These are phyloP conservation scores for Gnomoniopsis sp. DNA, from an alignment of 2,329 filamentous ascomycete genomes.

Conservation along the genomic window DNA sequence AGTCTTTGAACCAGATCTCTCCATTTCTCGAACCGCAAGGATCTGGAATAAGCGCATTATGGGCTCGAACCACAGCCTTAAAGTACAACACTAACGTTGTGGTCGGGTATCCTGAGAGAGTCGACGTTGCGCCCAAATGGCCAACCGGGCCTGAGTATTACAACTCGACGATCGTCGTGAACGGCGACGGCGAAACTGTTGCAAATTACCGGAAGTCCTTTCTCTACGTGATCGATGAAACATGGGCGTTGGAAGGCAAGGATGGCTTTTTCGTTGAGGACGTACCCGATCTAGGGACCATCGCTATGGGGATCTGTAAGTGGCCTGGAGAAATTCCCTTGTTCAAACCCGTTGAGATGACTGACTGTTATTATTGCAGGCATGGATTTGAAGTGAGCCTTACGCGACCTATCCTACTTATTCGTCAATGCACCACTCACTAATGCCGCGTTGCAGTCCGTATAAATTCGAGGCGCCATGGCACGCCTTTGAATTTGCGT, in stretches of 20 bases:
- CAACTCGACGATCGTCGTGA: constrained; percentile 52
- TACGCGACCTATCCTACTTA: background rate
- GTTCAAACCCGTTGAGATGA: background rate
- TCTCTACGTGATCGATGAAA: constrained; percentile 58
- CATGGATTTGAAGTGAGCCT: constrained; percentile 52
- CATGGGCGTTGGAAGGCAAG: constrained; percentile 53
- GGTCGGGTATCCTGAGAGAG: constrained; percentile 72
- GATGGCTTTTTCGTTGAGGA: constrained; percentile 13
- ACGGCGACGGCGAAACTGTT: constrained; percentile 53
- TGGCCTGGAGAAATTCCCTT: constrained; percentile 1
- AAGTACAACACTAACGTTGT: constrained; percentile 66
- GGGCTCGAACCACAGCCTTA: constrained; percentile 65
- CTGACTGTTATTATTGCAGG: constrained; percentile 26
- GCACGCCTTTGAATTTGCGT: constrained; percentile 48
- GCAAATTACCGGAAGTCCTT: constrained; percentile 60
- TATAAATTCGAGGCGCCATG: constrained; percentile 49
- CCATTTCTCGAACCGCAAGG: constrained; percentile 66
- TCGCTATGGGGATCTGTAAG: constrained; percentile 58
- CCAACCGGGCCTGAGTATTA: constrained; percentile 52
- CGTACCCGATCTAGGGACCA: constrained; percentile 46
- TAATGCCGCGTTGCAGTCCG: constrained; percentile 40
- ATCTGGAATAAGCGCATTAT: constrained; percentile 65
- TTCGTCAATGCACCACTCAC: background rate
- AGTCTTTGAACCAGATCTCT: constrained; percentile 61
- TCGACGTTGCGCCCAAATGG: constrained; percentile 47